Base-by-base conservation (phyloP, 768 basidiomycete species). In the Termitomyces sp. region DNA sequence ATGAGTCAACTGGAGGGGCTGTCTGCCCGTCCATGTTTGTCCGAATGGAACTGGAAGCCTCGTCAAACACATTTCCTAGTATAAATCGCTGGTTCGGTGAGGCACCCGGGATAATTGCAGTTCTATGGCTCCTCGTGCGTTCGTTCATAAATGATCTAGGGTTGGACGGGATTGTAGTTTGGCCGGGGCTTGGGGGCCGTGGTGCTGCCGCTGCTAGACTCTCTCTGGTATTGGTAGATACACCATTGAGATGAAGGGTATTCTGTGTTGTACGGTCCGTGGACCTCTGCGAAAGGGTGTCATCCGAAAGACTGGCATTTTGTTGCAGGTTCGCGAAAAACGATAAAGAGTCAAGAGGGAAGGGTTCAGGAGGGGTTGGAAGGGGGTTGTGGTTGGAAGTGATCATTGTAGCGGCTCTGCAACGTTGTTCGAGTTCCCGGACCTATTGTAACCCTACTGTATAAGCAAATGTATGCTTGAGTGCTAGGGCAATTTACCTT, bases 351-450 rank as follows among this genome's bases (percentile, higher is more conserved):
- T 80, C 78, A 10, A 78, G 68, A 9, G 79, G 73, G 7, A 84
- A 67, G 3, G 82, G 83, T 55, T 80, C 76, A 13, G 84, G 84
- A n/a, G 84, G 84, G 42, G 72, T 68, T 24, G 84, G 84, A 20
- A 86, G 75, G 4, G 84, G 84, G 63, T 84, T 84, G 37, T 68
- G 66, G 50, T 65, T 64, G 57, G 73, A 69, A 50, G 63, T 71
- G 62, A 64, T 71, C 43, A 64, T 68, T 5, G 65, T 63, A 39
- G 71, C 63, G 45, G 69, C 67, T 12, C 68, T 59, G 16, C 71
- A 72, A 56, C 78, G 72, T 22, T 71, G 67, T 58, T 74, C 69
- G 7, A 79, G 64, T 59, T 78, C 68, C 32, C 70, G 49, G 33
- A 71, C 48, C 71, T 75, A 50, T 30, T 24, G 46, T 6, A 60